Evolutionary conservation across 805 yeast genomes (phyloP).

Genomic region (Metschnikowia peoriensis): DNA sequence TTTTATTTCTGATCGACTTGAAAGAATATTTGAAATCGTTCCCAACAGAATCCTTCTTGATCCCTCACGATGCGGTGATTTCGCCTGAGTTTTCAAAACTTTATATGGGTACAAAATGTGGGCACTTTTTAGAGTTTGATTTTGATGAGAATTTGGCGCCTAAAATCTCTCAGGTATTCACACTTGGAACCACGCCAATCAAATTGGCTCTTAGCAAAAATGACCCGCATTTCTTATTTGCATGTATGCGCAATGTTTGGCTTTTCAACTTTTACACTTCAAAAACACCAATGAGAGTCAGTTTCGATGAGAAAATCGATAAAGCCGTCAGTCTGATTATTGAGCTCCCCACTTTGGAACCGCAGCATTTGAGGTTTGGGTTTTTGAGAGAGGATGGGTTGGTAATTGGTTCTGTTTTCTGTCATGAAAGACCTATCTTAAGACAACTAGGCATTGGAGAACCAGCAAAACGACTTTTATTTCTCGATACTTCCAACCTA

Average conservation of each 20-base stretch:
- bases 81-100: slow-evolving; percentile 6
- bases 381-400: slow-evolving; percentile 39
- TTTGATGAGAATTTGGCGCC: slow-evolving; percentile 3
- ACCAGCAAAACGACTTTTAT: slow-evolving; percentile 31
- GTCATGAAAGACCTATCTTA: slow-evolving; percentile 24
- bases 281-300: slow-evolving; percentile 28
- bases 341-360: slow-evolving; percentile 13
- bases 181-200: slow-evolving; percentile 29
- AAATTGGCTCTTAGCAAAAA: slow-evolving; percentile 13
- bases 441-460: slow-evolving; percentile 33
- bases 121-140: slow-evolving; percentile 24
- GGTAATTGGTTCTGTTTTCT: slow-evolving; percentile 24
- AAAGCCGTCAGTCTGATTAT: slow-evolving; percentile 21
- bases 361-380: slow-evolving; percentile 15
- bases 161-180: slow-evolving; percentile 18
- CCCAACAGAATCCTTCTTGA: background rate
- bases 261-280: slow-evolving; percentile 29
- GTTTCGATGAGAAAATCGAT: slow-evolving; percentile 37
- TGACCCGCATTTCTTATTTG: slow-evolving; percentile 25
- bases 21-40: background rate
- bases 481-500: slow-evolving; percentile 25
- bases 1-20: background rate
- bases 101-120: slow-evolving; percentile 34
- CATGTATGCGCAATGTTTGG: slow-evolving; percentile 31
- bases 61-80: slow-evolving; percentile 11